These are phyloP conservation scores for Vachellia collinsii DNA, from an alignment of 306 rosid genomes.

Conservation along the genomic window DNA sequence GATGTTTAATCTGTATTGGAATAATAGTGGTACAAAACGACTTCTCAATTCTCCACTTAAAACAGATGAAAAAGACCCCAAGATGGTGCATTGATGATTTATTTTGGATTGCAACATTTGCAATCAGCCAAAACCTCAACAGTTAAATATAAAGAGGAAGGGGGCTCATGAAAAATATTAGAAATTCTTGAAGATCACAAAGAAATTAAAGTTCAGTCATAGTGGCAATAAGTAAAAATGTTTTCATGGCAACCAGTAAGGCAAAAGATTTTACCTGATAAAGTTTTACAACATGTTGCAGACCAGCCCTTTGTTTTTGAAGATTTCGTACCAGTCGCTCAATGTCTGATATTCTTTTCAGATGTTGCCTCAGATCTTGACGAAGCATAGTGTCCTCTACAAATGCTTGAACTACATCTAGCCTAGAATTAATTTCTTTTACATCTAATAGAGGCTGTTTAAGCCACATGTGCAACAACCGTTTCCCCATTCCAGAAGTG, in stretches of 20 bases:
- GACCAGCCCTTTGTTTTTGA: constrained; percentile 83
- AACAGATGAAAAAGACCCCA: neutral
- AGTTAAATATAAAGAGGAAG: neutral
- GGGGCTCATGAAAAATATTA: neutral
- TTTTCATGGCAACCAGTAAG: constrained; percentile 26
- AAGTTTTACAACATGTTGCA: constrained; percentile 91
- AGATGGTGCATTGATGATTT: constrained; percentile 23
- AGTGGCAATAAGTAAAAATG: constrained; percentile 11
- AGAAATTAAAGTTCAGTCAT: constrained; percentile 36
- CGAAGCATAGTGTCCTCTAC: constrained; percentile 84
- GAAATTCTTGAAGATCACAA: constrained; percentile 29
- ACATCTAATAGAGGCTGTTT: constrained; percentile 92
- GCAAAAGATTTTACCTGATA: constrained; percentile 67
- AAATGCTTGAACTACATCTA: constrained; percentile 91
- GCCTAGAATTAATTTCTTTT: constrained; percentile 73
- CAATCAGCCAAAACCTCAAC: constrained; percentile 11
- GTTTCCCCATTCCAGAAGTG: constrained; percentile 98
- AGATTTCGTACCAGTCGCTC: constrained; percentile 80
- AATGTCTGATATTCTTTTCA: constrained; percentile 87
- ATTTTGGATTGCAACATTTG: constrained; percentile 7
- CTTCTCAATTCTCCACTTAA: constrained; percentile 18
- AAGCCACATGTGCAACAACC: constrained; percentile 91
- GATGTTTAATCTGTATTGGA: constrained; percentile 2
- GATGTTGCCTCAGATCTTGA: constrained; percentile 89
- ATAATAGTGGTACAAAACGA: neutral